Percentiles rank a stretch among this genome's conserved stretches.
Evolutionary conservation across 805 yeast genomes (phyloP).

Genomic region (Grigorovia jiainica): DNA sequence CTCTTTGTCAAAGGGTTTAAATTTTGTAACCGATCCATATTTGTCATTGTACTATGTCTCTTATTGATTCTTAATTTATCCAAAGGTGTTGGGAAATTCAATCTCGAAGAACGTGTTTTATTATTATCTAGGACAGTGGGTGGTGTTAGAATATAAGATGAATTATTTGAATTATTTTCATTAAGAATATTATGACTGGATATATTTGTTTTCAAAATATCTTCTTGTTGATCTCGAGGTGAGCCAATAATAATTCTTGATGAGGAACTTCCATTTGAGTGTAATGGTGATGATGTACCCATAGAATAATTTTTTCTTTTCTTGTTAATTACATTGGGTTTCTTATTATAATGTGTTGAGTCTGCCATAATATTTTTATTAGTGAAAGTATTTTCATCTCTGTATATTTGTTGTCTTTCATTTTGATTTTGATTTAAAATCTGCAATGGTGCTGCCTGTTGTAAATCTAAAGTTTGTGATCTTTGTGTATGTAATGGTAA

Average conservation of each 20-base stretch:
- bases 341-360: constrained; percentile 1
- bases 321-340: not conserved
- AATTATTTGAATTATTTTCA: not conserved
- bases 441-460: not conserved
- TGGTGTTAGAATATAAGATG: not conserved
- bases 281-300: not conserved
- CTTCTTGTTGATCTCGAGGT: not conserved
- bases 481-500: not conserved
- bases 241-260: not conserved
- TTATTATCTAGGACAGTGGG: not conserved
- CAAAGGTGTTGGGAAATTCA: constrained; percentile 17
- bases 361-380: constrained; percentile 1
- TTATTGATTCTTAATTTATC: constrained; percentile 18
- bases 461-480: not conserved
- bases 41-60: constrained; percentile 15
- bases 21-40: not conserved
- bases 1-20: not conserved
- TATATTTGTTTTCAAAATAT: too few relatives aligned
- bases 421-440: not conserved
- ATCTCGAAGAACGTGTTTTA: not conserved
- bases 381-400: not conserved
- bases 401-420: not conserved
- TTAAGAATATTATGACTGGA: too few relatives aligned
- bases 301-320: not conserved
- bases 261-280: not conserved